phyloP scores from a whole-genome alignment of 2,329 filamentous ascomycete species.

The Trichoderma arundinaceum region DNA sequence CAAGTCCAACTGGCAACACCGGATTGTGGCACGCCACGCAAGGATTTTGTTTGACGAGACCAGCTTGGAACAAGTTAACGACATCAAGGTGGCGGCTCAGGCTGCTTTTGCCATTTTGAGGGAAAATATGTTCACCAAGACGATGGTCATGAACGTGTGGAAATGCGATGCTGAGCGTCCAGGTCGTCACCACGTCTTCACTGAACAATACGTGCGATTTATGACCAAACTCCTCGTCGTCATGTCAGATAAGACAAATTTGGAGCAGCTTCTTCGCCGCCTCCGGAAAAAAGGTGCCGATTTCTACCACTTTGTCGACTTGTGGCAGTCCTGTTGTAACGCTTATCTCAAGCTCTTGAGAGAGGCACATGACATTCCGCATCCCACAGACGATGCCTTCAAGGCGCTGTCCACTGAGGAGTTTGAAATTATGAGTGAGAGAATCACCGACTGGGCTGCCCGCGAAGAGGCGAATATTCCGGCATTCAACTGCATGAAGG shows the following conservation, averaged over 20 bases:
- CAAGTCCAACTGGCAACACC: constrained; percentile 94
- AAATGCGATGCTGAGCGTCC: constrained; percentile 85
- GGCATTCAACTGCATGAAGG: constrained; percentile 61
- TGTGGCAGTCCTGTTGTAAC: constrained; percentile 63
- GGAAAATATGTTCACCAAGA: constrained; percentile 83
- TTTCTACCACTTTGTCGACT: constrained; percentile 66
- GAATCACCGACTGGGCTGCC: constrained; percentile 61
- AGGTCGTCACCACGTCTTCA: constrained; percentile 91
- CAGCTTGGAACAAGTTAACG: constrained; percentile 47
- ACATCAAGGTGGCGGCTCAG: constrained; percentile 66
- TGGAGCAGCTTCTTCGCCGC: constrained; percentile 79
- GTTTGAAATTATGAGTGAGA: constrained; percentile 62
- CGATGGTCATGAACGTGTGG: constrained; percentile 94
- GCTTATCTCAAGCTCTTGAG: constrained; percentile 61
- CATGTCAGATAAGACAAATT: constrained; percentile 73
- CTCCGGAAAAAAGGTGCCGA: constrained; percentile 83
- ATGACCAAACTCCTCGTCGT: constrained; percentile 77
- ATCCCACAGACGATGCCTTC: constrained; percentile 59
- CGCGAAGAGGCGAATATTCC: constrained; percentile 46
- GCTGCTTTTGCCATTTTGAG: constrained; percentile 80
- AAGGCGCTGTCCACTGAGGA: constrained; percentile 60
- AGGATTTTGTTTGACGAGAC: constrained; percentile 59
- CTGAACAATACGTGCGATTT: constrained; percentile 82
- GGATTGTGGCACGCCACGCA: constrained; percentile 79
- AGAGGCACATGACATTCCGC: constrained; percentile 53